These are phyloP conservation scores for Phytophthora foliorum DNA, from an alignment of 352 stramenopile species.

Conservation along the genomic window DNA sequence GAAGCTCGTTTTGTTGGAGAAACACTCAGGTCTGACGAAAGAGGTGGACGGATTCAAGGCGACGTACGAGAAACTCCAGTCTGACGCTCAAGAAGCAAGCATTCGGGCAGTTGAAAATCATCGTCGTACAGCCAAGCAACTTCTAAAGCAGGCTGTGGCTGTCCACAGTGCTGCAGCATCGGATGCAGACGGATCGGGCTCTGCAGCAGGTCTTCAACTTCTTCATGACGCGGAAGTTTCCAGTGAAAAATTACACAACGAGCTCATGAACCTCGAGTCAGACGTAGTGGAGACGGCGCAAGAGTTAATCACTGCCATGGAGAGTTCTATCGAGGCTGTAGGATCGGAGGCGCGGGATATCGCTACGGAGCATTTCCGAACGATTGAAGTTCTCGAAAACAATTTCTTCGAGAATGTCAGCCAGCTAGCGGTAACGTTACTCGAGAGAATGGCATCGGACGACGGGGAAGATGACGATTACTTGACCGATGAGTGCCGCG, in stretches of 20 bases:
- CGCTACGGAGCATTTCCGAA: constrained; percentile 88
- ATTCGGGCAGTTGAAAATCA: constrained; percentile 87
- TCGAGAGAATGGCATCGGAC: constrained; percentile 82
- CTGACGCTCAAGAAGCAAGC: constrained; percentile 76
- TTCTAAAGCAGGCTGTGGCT: constrained; percentile 67
- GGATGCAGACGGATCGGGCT: constrained; percentile 46
- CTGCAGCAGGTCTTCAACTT: constrained; percentile 64
- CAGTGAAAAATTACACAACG: constrained; percentile 87
- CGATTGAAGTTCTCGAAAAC: constrained; percentile 92
- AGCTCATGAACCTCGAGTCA: constrained; percentile 92
- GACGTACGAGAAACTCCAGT: constrained; percentile 74
- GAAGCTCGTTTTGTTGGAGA: constrained; percentile 82
- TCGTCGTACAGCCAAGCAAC: constrained; percentile 74
- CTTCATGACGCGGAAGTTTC: constrained; percentile 86
- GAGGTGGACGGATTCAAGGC: constrained; percentile 69
- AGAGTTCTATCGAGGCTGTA: constrained; percentile 71
- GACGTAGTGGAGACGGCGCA: constrained; percentile 82
- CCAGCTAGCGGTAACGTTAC: constrained; percentile 77
- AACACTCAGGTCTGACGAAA: constrained; percentile 58
- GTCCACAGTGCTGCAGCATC: constrained; percentile 24
- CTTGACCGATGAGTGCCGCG: constrained; percentile 80
- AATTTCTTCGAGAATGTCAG: constrained; percentile 92
- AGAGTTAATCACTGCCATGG: constrained; percentile 70
- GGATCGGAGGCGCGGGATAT: constrained; percentile 72
- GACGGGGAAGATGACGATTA: constrained; percentile 86